phyloP scores from a whole-genome alignment of 192 early-diverging fungal species.

The Globomyces pollinis-pini region DNA sequence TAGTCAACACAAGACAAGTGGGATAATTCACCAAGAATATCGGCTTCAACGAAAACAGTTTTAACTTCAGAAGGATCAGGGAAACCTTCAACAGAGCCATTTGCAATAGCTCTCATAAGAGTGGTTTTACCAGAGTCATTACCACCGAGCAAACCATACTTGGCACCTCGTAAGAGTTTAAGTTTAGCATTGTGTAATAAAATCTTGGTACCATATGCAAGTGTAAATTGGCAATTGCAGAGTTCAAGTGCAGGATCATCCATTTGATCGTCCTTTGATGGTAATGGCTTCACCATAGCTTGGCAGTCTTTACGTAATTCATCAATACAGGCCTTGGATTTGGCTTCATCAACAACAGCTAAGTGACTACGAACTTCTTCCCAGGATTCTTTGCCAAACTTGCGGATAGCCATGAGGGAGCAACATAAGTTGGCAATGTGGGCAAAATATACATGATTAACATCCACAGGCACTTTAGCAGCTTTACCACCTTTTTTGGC shows the following conservation, averaged over 20 bases:
- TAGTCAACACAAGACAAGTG: constrained; percentile 42
- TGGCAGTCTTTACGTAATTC: constrained; percentile 10
- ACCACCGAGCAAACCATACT: constrained; percentile 73
- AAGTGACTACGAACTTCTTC: constrained; percentile 15
- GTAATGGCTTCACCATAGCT: constrained; percentile 18
- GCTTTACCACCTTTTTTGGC: neutral
- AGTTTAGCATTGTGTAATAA: constrained; percentile 49
- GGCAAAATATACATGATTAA: constrained; percentile 12
- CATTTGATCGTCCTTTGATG: constrained; percentile 22
- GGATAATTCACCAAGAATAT: constrained; percentile 40
- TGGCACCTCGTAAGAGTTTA: constrained; percentile 61
- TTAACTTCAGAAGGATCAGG: constrained; percentile 39
- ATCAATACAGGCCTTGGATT: neutral
- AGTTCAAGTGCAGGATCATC: constrained; percentile 45
- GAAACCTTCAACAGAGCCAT: constrained; percentile 50
- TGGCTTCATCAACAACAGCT: constrained; percentile 16
- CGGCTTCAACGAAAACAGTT: constrained; percentile 49
- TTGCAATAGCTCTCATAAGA: constrained; percentile 57
- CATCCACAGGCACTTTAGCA: too few species aligned
- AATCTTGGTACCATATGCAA: constrained; percentile 54
- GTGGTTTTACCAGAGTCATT: constrained; percentile 80
- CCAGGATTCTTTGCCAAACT: constrained; percentile 18
- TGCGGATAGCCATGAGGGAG: constrained; percentile 23
- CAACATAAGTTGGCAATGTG: constrained; percentile 17
- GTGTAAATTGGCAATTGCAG: constrained; percentile 49